Evolutionary conservation across 805 yeast genomes (phyloP).

Genomic region (Candida pseudoglaebosa): DNA sequence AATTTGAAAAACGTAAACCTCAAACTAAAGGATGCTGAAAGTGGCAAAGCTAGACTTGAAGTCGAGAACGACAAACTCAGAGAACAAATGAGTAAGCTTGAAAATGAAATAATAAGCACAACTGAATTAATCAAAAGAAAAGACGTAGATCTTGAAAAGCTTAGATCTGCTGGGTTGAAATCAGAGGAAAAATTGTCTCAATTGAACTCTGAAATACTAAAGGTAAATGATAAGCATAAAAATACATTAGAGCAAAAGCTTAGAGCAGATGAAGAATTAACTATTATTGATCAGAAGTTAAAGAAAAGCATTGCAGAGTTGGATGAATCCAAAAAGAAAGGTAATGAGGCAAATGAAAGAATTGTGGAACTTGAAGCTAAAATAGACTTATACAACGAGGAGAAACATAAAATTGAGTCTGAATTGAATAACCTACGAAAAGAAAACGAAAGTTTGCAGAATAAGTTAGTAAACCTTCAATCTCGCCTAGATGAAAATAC

Average conservation of each 20-base stretch:
- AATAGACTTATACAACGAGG: slow-evolving; percentile 7
- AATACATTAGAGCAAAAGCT: slow-evolving; percentile 2
- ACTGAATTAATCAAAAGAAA: slow-evolving; percentile 39
- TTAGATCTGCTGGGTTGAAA: slow-evolving; percentile 38
- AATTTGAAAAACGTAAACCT: slow-evolving; percentile 50
- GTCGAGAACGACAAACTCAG: slow-evolving; percentile 37
- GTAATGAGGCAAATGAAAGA: slow-evolving; percentile 2
- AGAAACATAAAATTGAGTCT: slow-evolving; percentile 9
- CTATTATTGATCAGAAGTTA: neutral
- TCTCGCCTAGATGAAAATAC: slow-evolving; percentile 8
- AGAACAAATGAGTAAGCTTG: slow-evolving; percentile 28
- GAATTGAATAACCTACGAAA: slow-evolving; percentile 5
- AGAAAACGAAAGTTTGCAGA: slow-evolving; percentile 10
- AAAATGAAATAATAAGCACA: slow-evolving; percentile 28
- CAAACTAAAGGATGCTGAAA: slow-evolving; percentile 36
- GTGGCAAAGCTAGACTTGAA: slow-evolving; percentile 24
- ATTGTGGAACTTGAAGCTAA: slow-evolving; percentile 8
- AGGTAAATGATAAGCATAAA: slow-evolving; percentile 3
- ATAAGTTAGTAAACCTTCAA: slow-evolving; percentile 7
- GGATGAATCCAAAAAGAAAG: slow-evolving; percentile 8
- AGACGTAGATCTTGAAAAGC: slow-evolving; percentile 40
- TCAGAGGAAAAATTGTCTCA: slow-evolving; percentile 10
- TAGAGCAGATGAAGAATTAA: neutral
- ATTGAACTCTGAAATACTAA: slow-evolving; percentile 10
- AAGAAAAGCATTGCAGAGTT: slow-evolving; percentile 1